These are phyloP conservation scores for Arthrobotrys pseudoclavata DNA, from an alignment of 2,329 filamentous ascomycete species.

Conservation along the genomic window DNA sequence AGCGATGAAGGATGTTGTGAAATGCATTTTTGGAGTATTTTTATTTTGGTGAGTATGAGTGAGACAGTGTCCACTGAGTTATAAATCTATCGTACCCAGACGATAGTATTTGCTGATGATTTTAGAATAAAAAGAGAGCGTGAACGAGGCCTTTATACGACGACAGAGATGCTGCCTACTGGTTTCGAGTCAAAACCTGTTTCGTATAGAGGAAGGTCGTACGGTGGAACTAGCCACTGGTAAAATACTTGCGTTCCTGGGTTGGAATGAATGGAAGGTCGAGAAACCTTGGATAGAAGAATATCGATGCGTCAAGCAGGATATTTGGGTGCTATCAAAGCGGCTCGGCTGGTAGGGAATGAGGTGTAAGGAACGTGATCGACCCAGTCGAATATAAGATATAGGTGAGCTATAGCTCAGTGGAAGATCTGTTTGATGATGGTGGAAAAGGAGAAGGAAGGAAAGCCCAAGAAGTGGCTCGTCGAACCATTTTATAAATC, in stretches of 20 bases:
- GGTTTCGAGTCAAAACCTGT: constrained; percentile 60
- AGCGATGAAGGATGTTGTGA: constrained; percentile 71
- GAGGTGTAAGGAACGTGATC: constrained; percentile 60
- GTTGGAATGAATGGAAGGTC: constrained; percentile 58
- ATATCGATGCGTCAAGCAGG: constrained; percentile 61
- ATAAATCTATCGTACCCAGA: constrained; percentile 59
- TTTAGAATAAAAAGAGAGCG: constrained; percentile 26
- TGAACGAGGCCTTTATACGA: constrained; percentile 36
- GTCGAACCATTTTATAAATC: constrained; percentile 60
- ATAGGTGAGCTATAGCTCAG: constrained; percentile 51
- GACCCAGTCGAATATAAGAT: constrained; percentile 55
- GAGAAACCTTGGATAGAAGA: constrained; percentile 58
- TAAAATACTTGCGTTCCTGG: constrained; percentile 52
- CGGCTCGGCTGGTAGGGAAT: constrained; percentile 48
- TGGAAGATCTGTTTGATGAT: constrained; percentile 56
- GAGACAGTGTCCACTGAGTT: constrained; percentile 53
- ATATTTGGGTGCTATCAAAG: constrained; percentile 54
- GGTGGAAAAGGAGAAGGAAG: constrained; percentile 34
- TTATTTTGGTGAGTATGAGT: constrained; percentile 3
- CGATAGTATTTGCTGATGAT: constrained; percentile 25
- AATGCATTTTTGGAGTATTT: constrained; percentile 66
- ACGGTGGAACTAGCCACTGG: constrained; percentile 53
- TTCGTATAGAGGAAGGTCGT: constrained; percentile 43
- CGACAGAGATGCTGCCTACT: constrained; percentile 27
- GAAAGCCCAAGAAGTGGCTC: constrained; percentile 50